Conservation (phyloP, 2,329 filamentous ascomycete species). For the Beauveria sp. region DNA sequence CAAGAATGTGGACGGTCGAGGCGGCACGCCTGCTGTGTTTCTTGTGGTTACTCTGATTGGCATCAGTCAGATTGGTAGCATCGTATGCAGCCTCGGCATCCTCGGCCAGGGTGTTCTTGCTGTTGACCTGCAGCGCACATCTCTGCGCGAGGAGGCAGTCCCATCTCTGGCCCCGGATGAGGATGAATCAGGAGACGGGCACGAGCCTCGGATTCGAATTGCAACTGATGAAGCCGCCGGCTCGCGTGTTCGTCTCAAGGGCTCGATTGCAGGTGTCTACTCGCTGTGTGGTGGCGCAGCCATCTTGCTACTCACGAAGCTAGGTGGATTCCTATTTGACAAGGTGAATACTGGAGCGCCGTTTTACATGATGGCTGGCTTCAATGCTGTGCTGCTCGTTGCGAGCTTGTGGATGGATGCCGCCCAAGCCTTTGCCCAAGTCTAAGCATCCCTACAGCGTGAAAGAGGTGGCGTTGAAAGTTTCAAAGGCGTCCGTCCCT, state of each 20-base stretch:
- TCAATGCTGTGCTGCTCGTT: slow-evolving; percentile 68
- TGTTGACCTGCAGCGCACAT: slow-evolving; percentile 31
- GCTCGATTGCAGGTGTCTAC: slow-evolving; percentile 90
- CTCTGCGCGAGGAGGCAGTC: slow-evolving; percentile 14
- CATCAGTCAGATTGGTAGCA: slow-evolving; percentile 90
- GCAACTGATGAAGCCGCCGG: slow-evolving; percentile 25
- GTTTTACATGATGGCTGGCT: slow-evolving; percentile 89
- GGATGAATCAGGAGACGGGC: slow-evolving; percentile 32
- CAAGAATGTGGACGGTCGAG: slow-evolving; percentile 52
- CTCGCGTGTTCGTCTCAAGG: slow-evolving; percentile 63
- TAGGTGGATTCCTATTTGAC: slow-evolving; percentile 85
- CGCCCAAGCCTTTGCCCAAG: slow-evolving; percentile 28
- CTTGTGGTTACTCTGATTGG: slow-evolving; percentile 74
- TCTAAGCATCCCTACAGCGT: not conserved
- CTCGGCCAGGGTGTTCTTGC: slow-evolving; percentile 72
- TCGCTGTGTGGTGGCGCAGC: slow-evolving; percentile 84
- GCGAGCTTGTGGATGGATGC: slow-evolving; percentile 46
- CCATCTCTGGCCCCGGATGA: slow-evolving; percentile 27
- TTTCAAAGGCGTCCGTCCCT: not conserved
- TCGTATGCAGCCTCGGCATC: slow-evolving; percentile 89
- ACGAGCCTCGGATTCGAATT: slow-evolving; percentile 31
- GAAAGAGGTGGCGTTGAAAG: not conserved
- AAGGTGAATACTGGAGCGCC: slow-evolving; percentile 64
- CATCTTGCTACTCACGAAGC: slow-evolving; percentile 84
- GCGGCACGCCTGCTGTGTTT: slow-evolving; percentile 64